A percentile compares a stretch with the other conserved stretches of the same genome.
Conservation (phyloP, 2,329 filamentous ascomycete genomes). For the Knoxdaviesia proteae region DNA sequence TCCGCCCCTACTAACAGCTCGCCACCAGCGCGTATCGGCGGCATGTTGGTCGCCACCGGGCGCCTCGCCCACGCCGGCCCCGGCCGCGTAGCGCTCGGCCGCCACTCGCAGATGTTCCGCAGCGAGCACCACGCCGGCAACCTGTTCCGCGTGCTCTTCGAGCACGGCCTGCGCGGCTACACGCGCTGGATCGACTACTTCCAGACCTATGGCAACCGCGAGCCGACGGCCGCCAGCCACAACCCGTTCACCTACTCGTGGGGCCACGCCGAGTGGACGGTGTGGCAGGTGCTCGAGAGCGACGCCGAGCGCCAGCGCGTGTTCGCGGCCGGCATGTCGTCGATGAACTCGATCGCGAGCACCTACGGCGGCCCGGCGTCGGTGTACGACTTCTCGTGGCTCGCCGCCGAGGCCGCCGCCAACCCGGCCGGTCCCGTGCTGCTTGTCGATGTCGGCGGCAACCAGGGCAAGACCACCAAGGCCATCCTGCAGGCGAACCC, state of each 20-base stretch:
- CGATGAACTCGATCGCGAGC: background rate
- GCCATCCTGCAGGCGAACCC: conserved; percentile 9
- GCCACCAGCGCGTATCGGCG: background rate
- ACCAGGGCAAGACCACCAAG: conserved; percentile 11
- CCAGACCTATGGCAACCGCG: conserved; percentile 10
- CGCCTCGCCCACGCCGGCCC: background rate
- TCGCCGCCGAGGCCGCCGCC: conserved; percentile 4
- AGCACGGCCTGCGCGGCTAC: conserved; percentile 2
- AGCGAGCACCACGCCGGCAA: conserved; percentile 1
- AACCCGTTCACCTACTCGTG: conserved; percentile 11
- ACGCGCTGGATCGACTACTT: conserved; percentile 4
- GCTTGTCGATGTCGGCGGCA: conserved; percentile 15
- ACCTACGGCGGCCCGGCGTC: conserved; percentile 5
- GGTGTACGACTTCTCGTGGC: conserved; percentile 1
- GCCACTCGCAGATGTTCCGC: conserved; percentile 3
- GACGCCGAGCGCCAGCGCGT: conserved; percentile 8
- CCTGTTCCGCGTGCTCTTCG: conserved; percentile 3
- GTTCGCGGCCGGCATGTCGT: conserved; percentile 12
- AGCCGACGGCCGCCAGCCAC: conserved; percentile 10
- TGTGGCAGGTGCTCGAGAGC: conserved; percentile 13
- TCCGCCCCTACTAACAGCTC: background rate
- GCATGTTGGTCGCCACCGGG: background rate
- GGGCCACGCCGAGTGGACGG: conserved; percentile 10
- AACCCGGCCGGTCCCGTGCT: conserved; percentile 4
- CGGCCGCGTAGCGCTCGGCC: background rate